Evolutionary conservation across 1,139 yeast genomes (phyloP), one percentile per base, ranked within the genome.

Genomic region (Candida sp.): DNA sequence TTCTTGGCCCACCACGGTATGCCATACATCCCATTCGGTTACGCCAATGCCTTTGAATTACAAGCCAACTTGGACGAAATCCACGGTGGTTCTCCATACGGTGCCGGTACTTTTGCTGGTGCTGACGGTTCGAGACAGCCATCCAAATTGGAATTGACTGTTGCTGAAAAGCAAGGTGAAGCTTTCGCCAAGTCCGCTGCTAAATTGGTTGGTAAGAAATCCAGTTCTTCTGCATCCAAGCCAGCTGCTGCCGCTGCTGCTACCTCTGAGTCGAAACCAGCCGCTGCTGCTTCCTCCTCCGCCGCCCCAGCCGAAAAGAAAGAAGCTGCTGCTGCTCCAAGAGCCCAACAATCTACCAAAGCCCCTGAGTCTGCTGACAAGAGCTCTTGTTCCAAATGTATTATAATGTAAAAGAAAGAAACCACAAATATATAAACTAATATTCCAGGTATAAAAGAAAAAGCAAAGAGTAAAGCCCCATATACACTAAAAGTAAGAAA

Each of bases 81-180:
- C 41, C 80, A 75, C 53, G 84, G 84, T 57, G 76, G 75, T 52
- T 68, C 81, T 49, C 73, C 84, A 32, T 80, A 77, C 73, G 84
- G 84, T 63, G 75, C 84, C 25, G 83, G 83, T 56, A 65, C 79
- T 17, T 64, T 68, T 54, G 82, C 85, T 39, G 81, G 77, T 49
- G 55, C 69, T 27, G 83, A 78, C 60, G 84, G 84, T 48, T 70
- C 81, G 11, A 75, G 80, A 70, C 68, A 64, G 53, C 77, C 81
- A 27, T 54, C 70, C 47, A 70, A 66, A 44, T 57, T 69, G 44
- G 85, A 80, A 59, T 62, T 68, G 61, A 65, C 67, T 48, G 57
- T 76, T 44, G 81, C 80, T 28, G 52, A 50, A n/a, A 54, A 54
- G 42, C 84, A 80, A 61, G 84, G 83, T 64, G 63, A 68, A 42